These are phyloP conservation scores for Phymatotrichopsis omnivora DNA, from an alignment of 2,329 filamentous ascomycete genomes.

Conservation along the genomic window DNA sequence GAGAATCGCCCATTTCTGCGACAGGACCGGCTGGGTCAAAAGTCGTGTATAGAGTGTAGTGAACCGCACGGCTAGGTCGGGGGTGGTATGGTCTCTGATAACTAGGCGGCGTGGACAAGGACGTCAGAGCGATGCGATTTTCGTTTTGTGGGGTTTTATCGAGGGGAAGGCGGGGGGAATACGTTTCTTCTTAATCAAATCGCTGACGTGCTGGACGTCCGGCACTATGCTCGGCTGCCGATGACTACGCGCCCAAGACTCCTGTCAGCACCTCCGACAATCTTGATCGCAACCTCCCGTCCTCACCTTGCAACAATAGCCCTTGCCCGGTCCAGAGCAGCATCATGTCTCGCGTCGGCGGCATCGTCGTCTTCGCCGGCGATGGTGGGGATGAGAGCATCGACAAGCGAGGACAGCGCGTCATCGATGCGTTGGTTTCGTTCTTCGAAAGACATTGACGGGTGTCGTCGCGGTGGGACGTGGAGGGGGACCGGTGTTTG, in stretches of 20 bases:
- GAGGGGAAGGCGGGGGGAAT: constrained; percentile 5
- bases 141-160: no score
- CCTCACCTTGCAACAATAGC: constrained; percentile 38
- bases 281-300: constrained; percentile 30
- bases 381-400: constrained; percentile 58
- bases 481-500: no score
- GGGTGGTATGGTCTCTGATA: constrained; percentile 63
- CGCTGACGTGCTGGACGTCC: constrained; percentile 82
- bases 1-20: constrained; percentile 94
- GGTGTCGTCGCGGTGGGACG: no score
- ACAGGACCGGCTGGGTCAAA: constrained; percentile 79
- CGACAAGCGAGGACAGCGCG: constrained; percentile 68
- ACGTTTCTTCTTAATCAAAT: constrained; percentile 77
- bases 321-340: constrained; percentile 45
- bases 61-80: constrained; percentile 67
- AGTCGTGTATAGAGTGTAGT: constrained; percentile 84
- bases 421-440: constrained; percentile 58
- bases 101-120: no score
- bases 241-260: constrained; percentile 7
- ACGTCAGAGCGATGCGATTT: no score
- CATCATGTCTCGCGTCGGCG: constrained; percentile 58
- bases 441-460: constrained; percentile 33
- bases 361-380: constrained; percentile 55
- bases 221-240: constrained; percentile 45
- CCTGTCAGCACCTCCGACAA: constrained; percentile 2